Percentiles rank a stretch among this genome's conserved stretches.
phyloP scores from a whole-genome alignment of 1,284 basidiomycete genomes.

The Heterobasidion irregulare region DNA sequence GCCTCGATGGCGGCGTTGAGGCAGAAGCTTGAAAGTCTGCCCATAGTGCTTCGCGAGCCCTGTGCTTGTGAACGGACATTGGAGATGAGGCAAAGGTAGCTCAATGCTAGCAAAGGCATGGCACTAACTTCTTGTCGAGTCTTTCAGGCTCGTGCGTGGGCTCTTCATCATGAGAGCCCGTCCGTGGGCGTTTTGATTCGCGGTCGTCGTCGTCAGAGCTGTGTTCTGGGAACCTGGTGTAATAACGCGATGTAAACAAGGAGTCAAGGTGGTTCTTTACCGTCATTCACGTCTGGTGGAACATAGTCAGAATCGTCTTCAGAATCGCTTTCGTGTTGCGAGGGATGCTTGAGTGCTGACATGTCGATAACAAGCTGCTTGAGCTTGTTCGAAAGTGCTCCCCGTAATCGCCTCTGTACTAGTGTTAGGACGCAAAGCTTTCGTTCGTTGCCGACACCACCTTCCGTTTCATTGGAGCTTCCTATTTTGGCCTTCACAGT shows the following conservation, averaged over 20 bases:
- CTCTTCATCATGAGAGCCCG: constrained; percentile 3
- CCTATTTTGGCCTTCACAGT: no score
- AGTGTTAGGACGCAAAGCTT: no score
- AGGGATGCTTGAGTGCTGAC: background rate
- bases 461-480: no score
- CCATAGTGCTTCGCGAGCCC: constrained; percentile 49
- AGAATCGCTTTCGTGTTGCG: constrained; percentile 36
- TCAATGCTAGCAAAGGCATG: no score
- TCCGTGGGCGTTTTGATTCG: constrained; percentile 20
- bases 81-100: no score
- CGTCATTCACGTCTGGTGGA: constrained; percentile 33
- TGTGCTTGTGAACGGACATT: constrained; percentile 13
- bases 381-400: background rate
- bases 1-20: constrained; percentile 5
- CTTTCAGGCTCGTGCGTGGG: background rate
- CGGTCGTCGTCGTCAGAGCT: constrained; percentile 28
- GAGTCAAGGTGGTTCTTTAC: constrained; percentile 18
- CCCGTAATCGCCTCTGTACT: no score
- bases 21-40: constrained; percentile 50
- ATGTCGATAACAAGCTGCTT: constrained; percentile 3
- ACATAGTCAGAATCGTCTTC: constrained; percentile 63
- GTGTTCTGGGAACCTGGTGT: constrained; percentile 20
- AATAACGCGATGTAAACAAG: background rate
- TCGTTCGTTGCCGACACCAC: no score
- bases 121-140: constrained; percentile 22